phyloP scores from a whole-genome alignment of 1,139 yeast genomes.

The Diutina pseudorugosa region DNA sequence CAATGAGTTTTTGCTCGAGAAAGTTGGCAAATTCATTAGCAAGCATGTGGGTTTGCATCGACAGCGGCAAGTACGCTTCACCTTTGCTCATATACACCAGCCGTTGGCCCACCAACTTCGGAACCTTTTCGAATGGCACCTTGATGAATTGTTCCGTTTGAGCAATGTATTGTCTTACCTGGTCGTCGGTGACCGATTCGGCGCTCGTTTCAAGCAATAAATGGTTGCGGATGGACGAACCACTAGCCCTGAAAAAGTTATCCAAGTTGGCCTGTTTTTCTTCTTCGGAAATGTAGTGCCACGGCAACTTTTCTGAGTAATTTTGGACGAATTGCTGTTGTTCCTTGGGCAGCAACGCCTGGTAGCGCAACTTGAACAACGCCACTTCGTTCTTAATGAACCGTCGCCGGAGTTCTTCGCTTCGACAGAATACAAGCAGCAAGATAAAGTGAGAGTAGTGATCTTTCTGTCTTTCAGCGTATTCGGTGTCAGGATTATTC shows the following conservation, averaged over 20 bases:
- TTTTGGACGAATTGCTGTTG: conserved; percentile 55
- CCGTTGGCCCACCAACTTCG: conserved; percentile 60
- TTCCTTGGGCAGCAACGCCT: conserved; percentile 53
- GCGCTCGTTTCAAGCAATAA: conserved; percentile 16
- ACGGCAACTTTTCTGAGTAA: conserved; percentile 41
- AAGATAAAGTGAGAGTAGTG: conserved; percentile 85
- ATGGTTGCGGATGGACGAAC: conserved; percentile 21
- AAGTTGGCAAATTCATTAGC: conserved; percentile 31
- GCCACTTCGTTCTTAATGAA: conserved; percentile 67
- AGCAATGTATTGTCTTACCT: conserved; percentile 30
- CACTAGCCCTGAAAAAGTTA: conserved; percentile 43
- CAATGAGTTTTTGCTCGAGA: conserved; percentile 40
- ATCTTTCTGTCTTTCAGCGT: conserved; percentile 66
- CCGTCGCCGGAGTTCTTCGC: conserved; percentile 73
- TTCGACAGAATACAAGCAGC: conserved; percentile 79
- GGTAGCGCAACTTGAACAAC: conserved; percentile 64
- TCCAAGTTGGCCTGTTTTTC: conserved; percentile 45
- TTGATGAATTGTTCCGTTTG: conserved; percentile 55
- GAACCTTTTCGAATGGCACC: conserved; percentile 77
- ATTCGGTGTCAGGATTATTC: conserved; percentile 20
- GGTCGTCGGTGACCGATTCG: conserved; percentile 28
- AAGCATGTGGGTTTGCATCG: conserved; percentile 38
- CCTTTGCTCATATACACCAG: conserved; percentile 59
- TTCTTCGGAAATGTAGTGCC: conserved; percentile 55
- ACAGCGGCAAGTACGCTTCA: conserved; percentile 73